Base-by-base conservation (phyloP, 225 moss, liverwort and hornwort species). In the Pleurozium schreberi region DNA sequence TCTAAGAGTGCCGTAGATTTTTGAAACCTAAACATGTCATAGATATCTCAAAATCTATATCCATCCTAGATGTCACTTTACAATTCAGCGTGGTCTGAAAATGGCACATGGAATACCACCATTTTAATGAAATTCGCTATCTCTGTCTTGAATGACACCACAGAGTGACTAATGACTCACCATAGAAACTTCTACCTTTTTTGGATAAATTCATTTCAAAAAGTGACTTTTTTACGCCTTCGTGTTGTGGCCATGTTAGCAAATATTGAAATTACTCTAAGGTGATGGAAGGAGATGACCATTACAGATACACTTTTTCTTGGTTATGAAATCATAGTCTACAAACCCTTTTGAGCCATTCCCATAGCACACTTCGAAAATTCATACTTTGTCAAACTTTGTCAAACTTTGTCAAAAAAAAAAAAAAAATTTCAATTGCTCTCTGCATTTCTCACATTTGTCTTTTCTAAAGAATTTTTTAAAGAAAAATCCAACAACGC, bases 151-250 rank as follows among this genome's bases (percentile, higher is more conserved):
- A 0, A 47, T 18, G 49, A 31, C 33, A 3, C 31, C 4, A 74
- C 7, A 7, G 3, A 49, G 19, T 19, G 23, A 70, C 9, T 15
- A 42, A 5, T 42, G 3, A 2, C 1, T 12, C n/a, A 0, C 4
- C 18, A 18, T 11, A 47, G 4, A 7, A 75, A 49, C 49, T 49
- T 74, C 7, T 0, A 31, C 4, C 47, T 74, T 7, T 74, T 11
- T 10, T 10, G 1, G 11, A 2, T 18, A 74, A 31, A 47, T 11
- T 31, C 19, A 31, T 75, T 1, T 75, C 2, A 47, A 31, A 0
- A 43, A 43, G 17, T 27, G 28, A 27, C 2, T 43, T 28, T 20
- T 28, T 27, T 43, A 28, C 14, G 10, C 10, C 28, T 71, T 71
- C 5, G n/a, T 27, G 6, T 10, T 71, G 0, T 23, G 5, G 20